Evolutionary conservation across 495 filamentous ascomycete species (phyloP).

Genomic region (Trichocladium uniseriatum): DNA sequence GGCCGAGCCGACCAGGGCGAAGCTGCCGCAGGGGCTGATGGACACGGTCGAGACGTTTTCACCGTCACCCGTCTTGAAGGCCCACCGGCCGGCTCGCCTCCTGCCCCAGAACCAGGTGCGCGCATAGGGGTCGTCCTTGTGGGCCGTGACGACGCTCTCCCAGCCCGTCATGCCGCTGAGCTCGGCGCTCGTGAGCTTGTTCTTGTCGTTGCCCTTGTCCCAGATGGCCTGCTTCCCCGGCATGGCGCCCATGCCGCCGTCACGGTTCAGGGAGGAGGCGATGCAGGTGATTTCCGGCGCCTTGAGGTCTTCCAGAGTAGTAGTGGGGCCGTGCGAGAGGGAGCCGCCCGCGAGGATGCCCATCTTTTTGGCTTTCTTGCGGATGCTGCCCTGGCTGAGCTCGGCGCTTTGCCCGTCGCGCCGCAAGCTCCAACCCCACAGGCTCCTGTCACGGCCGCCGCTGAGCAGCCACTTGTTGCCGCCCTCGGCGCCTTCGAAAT

Average conservation of each 20-base stretch:
- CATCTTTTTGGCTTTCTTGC: slow-evolving; percentile 74
- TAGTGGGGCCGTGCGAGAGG: slow-evolving; percentile 41
- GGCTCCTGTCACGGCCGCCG: slow-evolving; percentile 72
- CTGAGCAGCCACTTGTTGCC: slow-evolving; percentile 92
- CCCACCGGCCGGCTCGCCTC: slow-evolving; percentile 87
- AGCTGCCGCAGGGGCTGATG: slow-evolving; percentile 84
- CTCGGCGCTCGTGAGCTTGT: slow-evolving; percentile 48
- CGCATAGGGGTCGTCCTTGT: slow-evolving; percentile 72
- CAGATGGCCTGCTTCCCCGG: slow-evolving; percentile 62
- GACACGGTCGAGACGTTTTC: slow-evolving; percentile 79
- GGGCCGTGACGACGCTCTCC: slow-evolving; percentile 95
- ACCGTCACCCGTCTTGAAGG: slow-evolving; percentile 76
- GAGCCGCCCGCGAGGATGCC: slow-evolving; percentile 50
- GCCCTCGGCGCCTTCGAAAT: slow-evolving; percentile 80
- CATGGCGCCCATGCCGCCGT: slow-evolving; percentile 78
- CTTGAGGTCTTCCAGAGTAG: slow-evolving; percentile 65
- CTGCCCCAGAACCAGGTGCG: slow-evolving; percentile 97
- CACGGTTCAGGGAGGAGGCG: slow-evolving; percentile 81
- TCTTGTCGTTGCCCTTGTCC: slow-evolving; percentile 57
- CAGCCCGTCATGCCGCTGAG: slow-evolving; percentile 71
- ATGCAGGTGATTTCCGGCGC: slow-evolving; percentile 84
- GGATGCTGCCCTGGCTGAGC: slow-evolving; percentile 77
- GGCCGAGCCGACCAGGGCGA: slow-evolving; percentile 81
- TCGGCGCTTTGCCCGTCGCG: slow-evolving; percentile 91
- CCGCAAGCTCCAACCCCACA: slow-evolving; percentile 92